Evolutionary conservation across 805 yeast species (phyloP).

Genomic region (Candida railenensis): DNA sequence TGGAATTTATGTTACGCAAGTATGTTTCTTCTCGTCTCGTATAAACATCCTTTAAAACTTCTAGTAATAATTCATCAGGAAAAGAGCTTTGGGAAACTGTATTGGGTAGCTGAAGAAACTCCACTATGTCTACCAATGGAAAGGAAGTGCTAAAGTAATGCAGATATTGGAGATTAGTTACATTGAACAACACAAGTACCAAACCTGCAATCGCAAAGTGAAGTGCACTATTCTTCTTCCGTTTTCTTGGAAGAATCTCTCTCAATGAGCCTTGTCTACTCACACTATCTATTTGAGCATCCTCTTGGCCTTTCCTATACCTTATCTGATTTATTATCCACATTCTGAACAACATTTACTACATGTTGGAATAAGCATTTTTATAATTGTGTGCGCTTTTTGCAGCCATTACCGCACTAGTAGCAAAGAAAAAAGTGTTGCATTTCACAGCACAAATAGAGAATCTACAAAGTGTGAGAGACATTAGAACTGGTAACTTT

Average conservation of each 20-base stretch:
- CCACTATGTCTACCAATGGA: neutral
- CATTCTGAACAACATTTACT: too few species aligned
- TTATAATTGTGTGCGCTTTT: too few species aligned
- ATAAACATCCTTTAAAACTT: slow-evolving; percentile 15
- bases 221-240: neutral
- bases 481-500: too few species aligned
- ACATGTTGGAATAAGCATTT: too few species aligned
- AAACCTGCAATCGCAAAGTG: neutral
- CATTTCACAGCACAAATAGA: too few species aligned
- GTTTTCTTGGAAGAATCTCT: neutral
- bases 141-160: neutral
- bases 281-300: too few species aligned
- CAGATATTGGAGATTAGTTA: neutral
- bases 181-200: neutral
- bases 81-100: neutral
- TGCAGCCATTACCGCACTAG: too few species aligned
- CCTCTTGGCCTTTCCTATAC: too few species aligned
- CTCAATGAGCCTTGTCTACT: neutral
- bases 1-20: slow-evolving; percentile 10
- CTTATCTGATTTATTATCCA: too few species aligned
- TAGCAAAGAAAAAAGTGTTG: too few species aligned
- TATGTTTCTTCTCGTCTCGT: slow-evolving; percentile 19
- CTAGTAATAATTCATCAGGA: neutral
- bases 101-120: neutral
- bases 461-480: too few species aligned